These are phyloP conservation scores for Casaregolazyma lundiana DNA, from an alignment of 1,139 yeast genomes.

Conservation along the genomic window DNA sequence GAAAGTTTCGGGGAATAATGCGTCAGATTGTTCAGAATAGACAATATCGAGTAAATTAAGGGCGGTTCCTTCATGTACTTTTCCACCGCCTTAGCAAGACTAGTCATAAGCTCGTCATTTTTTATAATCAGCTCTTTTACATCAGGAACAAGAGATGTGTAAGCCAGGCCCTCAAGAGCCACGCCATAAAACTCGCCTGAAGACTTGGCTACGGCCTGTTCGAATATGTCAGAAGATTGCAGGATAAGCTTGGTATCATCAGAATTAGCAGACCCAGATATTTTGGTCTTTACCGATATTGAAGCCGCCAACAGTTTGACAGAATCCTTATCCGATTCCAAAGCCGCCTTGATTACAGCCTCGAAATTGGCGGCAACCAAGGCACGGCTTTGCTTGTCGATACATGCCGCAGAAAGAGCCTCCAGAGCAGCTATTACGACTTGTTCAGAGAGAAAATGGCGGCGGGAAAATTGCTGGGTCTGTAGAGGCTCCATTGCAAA, in stretches of 20 bases:
- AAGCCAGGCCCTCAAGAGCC: constrained; percentile 38
- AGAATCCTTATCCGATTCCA: constrained; percentile 20
- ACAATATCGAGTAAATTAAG: constrained; percentile 32
- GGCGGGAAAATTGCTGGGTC: constrained; percentile 19
- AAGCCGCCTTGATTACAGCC: constrained; percentile 25
- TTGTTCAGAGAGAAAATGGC: constrained; percentile 21
- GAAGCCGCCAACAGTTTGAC: constrained; percentile 34
- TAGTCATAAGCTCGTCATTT: constrained; percentile 20
- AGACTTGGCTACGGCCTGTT: constrained; percentile 21
- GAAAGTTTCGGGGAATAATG: constrained; percentile 32
- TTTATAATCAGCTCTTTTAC: constrained; percentile 29
- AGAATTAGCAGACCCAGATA: constrained; percentile 21
- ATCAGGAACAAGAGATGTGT: constrained; percentile 30
- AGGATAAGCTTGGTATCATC: constrained; percentile 25
- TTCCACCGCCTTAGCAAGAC: constrained; percentile 18
- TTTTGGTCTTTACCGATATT: constrained; percentile 32
- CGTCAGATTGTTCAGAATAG: constrained; percentile 31
- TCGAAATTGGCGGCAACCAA: constrained; percentile 28
- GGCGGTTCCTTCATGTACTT: constrained; percentile 19
- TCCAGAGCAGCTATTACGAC: constrained; percentile 29
- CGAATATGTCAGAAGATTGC: constrained; percentile 27
- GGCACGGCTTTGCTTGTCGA: constrained; percentile 30
- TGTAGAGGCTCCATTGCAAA: constrained; percentile 22
- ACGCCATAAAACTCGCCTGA: constrained; percentile 18
- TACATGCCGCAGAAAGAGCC: constrained; percentile 35